Evolutionary conservation across 306 rosid species (phyloP).

Genomic region (Amphicarpaea edgeworthii): DNA sequence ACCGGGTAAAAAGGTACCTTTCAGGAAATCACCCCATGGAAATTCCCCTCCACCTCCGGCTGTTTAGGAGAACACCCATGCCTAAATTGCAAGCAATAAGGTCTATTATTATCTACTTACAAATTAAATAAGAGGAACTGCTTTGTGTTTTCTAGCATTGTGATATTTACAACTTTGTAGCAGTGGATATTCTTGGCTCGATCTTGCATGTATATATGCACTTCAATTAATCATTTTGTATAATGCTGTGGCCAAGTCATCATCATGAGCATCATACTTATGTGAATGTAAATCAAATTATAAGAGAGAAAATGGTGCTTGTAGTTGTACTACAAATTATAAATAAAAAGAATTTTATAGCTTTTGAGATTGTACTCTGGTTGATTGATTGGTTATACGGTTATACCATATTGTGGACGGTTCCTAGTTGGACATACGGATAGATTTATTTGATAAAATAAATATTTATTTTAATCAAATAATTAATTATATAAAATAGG

Average conservation of each 20-base stretch:
- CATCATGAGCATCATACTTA: neutral
- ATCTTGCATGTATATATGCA: too few relatives aligned
- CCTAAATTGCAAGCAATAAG: neutral
- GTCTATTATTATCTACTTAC: neutral
- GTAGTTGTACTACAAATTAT: neutral
- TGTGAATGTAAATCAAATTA: neutral
- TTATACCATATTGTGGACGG: too few relatives aligned
- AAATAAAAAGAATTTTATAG: neutral
- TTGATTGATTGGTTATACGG: neutral
- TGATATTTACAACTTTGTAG: neutral
- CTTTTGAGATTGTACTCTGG: neutral
- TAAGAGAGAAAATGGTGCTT: neutral
- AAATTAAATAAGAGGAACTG: neutral
- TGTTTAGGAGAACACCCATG: neutral
- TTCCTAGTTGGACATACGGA: too few relatives aligned
- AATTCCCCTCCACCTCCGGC: conserved; percentile 24
- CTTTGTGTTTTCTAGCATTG: neutral
- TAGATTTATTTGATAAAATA: too few relatives aligned
- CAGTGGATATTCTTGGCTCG: neutral
- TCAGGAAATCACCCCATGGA: conserved; percentile 19
- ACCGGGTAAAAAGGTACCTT: too few relatives aligned
- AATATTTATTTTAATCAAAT: too few relatives aligned
- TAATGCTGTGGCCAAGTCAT: neutral
- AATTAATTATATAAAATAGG: too few relatives aligned
- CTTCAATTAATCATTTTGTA: neutral